Evolutionary conservation across 73 alveolate species (phyloP).

Genomic region (Stentor coeruleus): DNA sequence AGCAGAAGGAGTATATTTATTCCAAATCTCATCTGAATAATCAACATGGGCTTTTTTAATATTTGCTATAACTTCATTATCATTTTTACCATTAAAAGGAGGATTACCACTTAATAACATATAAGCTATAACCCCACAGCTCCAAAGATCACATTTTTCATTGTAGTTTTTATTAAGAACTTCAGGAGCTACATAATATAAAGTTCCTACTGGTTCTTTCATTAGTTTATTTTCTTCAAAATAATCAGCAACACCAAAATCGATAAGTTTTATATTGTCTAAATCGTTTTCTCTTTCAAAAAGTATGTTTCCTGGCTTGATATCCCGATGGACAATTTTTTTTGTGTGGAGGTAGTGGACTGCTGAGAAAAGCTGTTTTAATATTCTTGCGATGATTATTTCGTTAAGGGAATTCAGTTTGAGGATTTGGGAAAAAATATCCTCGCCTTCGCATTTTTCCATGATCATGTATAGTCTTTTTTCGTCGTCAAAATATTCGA

Average conservation of each 20-base stretch:
- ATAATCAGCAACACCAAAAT: conserved; percentile 55
- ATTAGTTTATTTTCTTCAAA: conserved; percentile 53
- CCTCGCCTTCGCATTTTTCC: conserved; percentile 17
- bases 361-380: conserved; percentile 47
- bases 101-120: conserved; percentile 72
- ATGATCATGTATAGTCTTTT: not conserved
- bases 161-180: conserved; percentile 59
- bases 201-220: conserved; percentile 85
- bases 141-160: conserved; percentile 88
- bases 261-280: conserved; percentile 31
- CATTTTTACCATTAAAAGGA: conserved; percentile 67
- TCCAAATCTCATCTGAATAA: conserved; percentile 34
- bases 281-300: conserved; percentile 26
- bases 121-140: conserved; percentile 75
- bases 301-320: conserved; percentile 54
- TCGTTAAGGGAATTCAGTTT: not conserved
- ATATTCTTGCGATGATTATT: not conserved
- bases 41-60: conserved; percentile 44
- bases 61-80: conserved; percentile 50
- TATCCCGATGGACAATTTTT: conserved; percentile 57
- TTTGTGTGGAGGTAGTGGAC: conserved; percentile 47
- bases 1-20: conserved; percentile 42
- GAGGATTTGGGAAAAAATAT: not conserved
- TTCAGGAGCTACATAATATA: conserved; percentile 86
- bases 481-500: conserved; percentile 20